Base-by-base conservation (phyloP, 371 early-diverging fungal genomes). In the Haplosporangium sp. region DNA sequence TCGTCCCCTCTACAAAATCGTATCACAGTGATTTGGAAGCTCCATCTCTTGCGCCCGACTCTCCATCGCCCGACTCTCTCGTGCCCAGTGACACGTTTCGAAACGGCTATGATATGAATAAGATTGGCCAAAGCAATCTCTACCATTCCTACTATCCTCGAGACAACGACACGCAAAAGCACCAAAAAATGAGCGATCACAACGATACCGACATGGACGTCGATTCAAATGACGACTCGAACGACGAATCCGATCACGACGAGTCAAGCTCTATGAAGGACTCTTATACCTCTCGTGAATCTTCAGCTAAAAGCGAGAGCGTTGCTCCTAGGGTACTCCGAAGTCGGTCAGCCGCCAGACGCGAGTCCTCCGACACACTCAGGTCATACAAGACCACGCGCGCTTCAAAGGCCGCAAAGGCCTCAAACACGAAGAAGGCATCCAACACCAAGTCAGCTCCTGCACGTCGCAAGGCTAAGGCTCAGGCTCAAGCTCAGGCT, bases 111-210 rank as follows among this genome's bases (percentile, higher is more conserved):
- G 40, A 18, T 41, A 67, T 63, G 59, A 59, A 14, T 5, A 58
- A 43, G 37, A 6, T 41, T 42, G 46, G 21, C 77, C 11, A 82
- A 68, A 29, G 81, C 80, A 47, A 85, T 84, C 20, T 79, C 70
- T n/a, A 53, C 56, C 43, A 64, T 2, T 82, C 83, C 12, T 0
- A 53, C 20, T 41, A 55, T 12, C n/a, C 37, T 21, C 43, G 38
- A 20, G 61, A 43, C 42, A 43, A 56, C 20, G 5, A 11, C 37
- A 62, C 55, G 18, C 16, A 37, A 23, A 55, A 50, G 9, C 36
- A 62, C 5, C 67, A 74, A 42, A 54, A 68, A 1, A 73, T 73
- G 73, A 57, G 69, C 29, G 69, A 74, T 43, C 47, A 64, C 13
- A 45, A 61, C 43, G 53, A 68, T 3, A 61, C 57, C 45, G 57